Evolutionary conservation across 371 early-diverging fungal species (phyloP), one percentile per base, ranked within the genome.

Genomic region (Apophysomyces trapeziformis): DNA sequence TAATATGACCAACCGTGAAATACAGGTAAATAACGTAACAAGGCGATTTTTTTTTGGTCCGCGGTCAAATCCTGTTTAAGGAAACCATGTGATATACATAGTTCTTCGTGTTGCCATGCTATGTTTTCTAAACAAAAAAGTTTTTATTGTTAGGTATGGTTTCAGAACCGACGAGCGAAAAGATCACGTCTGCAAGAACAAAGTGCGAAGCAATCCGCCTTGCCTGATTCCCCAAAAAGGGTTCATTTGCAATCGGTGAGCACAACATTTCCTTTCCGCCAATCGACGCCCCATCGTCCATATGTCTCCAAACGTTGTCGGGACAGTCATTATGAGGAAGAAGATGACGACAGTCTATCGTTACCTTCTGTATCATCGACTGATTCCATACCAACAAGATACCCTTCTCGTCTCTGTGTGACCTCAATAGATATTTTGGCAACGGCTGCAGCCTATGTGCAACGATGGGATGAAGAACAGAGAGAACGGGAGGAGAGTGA

Each of bases 1-100:
- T 39, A 85, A 87, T 65, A 97, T 98, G 97, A 94, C 95, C 50
- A 93, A 92, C 67, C 87, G 98, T 61, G 92, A 93, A 74, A 93
- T 99, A 38, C 97, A 99, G 89, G 89, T 87, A 61, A 66, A 61
- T 36, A 61, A 58, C 38, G 63, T 16, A 60, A 57, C 35, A 62
- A 37, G 37, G 37, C 16, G 12, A 39, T 36, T 32, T 58, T 58
- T 60, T 38, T 58, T 37, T 41, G 35, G 18, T 50, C 21, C 21
- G 21, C 54, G 21, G 54, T 9, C 60, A 44, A 35, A 38, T 45
- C 43, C 43, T 44, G 43, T 43, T 60, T 60, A 35, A 43, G 39
- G 60, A 45, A 45, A 43, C 44, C 60, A 60, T 60, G 62, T 62
- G 62, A 62, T 62, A 32, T 62, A n/a, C 21, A 59, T 56, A 47